Evolutionary conservation across 352 stramenopile species (phyloP).

Genomic region (Pythium aquatile): DNA sequence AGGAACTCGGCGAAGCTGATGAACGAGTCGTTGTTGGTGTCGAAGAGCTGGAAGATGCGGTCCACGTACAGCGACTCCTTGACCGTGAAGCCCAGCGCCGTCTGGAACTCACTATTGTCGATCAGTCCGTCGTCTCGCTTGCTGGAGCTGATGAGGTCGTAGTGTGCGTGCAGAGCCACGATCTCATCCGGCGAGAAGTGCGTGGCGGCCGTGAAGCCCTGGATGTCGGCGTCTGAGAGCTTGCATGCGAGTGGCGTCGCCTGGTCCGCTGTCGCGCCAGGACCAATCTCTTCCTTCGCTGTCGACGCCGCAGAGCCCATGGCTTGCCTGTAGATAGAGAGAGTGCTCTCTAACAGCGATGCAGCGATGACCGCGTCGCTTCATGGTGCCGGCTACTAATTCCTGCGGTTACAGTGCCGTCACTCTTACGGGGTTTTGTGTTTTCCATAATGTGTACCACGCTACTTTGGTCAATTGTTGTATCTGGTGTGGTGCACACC

Average conservation of each 20-base stretch:
- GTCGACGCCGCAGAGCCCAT: conserved; percentile 72
- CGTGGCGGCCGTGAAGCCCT: conserved; percentile 36
- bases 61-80: conserved; percentile 86
- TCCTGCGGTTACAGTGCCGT: background rate
- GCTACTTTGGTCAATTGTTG: background rate
- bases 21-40: conserved; percentile 73
- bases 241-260: conserved; percentile 41
- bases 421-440: conserved; percentile 1
- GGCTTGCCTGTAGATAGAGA: background rate
- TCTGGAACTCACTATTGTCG: conserved; percentile 80
- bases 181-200: conserved; percentile 66
- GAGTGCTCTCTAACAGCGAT: background rate
- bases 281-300: conserved; percentile 42
- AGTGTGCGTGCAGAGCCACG: conserved; percentile 58
- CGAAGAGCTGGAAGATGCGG: conserved; percentile 79
- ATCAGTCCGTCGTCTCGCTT: conserved; percentile 70
- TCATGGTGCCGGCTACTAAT: conserved; percentile 1
- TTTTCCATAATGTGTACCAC: background rate
- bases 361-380: background rate
- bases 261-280: background rate
- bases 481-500: conserved; percentile 23
- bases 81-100: conserved; percentile 64
- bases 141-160: conserved; percentile 62
- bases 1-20: conserved; percentile 83
- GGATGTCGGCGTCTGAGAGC: conserved; percentile 50